Percentiles rank a stretch among this genome's conserved stretches.
Evolutionary conservation across 73 alveolate species (phyloP).

Genomic region (Tetrahymena malaccensis): DNA sequence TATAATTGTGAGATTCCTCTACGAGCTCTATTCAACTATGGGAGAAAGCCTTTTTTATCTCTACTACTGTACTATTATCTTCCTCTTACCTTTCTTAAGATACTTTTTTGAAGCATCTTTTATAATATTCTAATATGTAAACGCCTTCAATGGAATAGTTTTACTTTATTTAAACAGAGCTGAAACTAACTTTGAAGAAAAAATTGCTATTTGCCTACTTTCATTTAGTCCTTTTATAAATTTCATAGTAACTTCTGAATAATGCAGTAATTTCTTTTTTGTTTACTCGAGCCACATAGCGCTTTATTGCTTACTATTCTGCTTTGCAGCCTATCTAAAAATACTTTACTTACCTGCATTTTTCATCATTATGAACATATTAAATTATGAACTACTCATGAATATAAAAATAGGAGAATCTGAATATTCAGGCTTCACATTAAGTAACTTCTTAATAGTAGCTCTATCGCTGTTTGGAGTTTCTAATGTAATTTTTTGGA

Average conservation of each 20-base stretch:
- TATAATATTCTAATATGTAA: not conserved
- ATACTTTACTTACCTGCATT: not conserved
- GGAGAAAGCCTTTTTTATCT: not conserved
- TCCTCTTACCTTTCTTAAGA: not conserved
- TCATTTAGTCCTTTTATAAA: not conserved
- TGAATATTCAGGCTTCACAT: not conserved
- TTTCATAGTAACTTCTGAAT: not conserved
- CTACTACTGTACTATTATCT: not conserved
- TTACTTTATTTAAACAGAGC: not conserved
- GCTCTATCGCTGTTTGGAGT: not conserved
- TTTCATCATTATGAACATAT: not conserved
- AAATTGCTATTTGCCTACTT: not conserved
- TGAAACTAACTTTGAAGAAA: not conserved
- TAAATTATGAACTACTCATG: not conserved
- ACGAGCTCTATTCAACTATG: not conserved
- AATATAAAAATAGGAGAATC: not conserved
- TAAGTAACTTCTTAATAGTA: not conserved
- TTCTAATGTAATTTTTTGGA: not conserved
- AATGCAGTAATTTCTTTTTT: not conserved
- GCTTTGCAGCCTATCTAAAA: not conserved
- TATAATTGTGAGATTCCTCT: not conserved
- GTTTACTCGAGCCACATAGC: not conserved
- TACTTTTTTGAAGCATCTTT: not conserved
- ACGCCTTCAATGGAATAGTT: not conserved
- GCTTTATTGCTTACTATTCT: not conserved